Percentiles rank a stretch among this genome's conserved stretches.
Conservation (phyloP, 2,329 filamentous ascomycete genomes). For the Fusarium redolens region DNA sequence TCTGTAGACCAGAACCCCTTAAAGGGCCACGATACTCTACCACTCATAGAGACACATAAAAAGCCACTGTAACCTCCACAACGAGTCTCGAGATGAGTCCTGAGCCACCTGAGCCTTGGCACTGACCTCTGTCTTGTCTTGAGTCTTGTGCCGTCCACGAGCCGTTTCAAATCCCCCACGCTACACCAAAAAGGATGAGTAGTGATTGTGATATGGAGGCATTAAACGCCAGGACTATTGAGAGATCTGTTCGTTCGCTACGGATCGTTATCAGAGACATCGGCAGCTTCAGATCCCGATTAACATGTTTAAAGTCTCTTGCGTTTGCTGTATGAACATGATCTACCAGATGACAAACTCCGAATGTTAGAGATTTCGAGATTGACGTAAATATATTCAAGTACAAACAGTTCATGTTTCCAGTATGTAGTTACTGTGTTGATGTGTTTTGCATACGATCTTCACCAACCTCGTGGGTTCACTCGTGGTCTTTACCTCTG, state of each 20-base stretch:
- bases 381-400: background rate
- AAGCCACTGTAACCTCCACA: slow-evolving; percentile 16
- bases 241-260: background rate
- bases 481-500: slow-evolving; percentile 18
- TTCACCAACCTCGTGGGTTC: slow-evolving; percentile 29
- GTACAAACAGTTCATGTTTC: slow-evolving; percentile 18
- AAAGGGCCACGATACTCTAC: slow-evolving; percentile 1
- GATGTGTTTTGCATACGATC: slow-evolving; percentile 23
- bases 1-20: background rate
- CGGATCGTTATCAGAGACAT: slow-evolving; percentile 6
- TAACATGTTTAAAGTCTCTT: slow-evolving; percentile 7
- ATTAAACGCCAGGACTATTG: slow-evolving; percentile 6
- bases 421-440: slow-evolving; percentile 16
- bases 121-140: slow-evolving; percentile 7
- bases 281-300: slow-evolving; percentile 32
- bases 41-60: background rate
- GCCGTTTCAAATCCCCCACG: slow-evolving; percentile 31
- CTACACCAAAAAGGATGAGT: background rate
- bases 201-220: background rate
- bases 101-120: slow-evolving; percentile 35
- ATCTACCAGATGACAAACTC: slow-evolving; percentile 24
- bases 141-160: slow-evolving; percentile 13
- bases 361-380: background rate
- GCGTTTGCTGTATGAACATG: slow-evolving; percentile 11
- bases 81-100: slow-evolving; percentile 15